Conservation (phyloP, 1,284 basidiomycete species). For the Singerocomus inundabilis region DNA sequence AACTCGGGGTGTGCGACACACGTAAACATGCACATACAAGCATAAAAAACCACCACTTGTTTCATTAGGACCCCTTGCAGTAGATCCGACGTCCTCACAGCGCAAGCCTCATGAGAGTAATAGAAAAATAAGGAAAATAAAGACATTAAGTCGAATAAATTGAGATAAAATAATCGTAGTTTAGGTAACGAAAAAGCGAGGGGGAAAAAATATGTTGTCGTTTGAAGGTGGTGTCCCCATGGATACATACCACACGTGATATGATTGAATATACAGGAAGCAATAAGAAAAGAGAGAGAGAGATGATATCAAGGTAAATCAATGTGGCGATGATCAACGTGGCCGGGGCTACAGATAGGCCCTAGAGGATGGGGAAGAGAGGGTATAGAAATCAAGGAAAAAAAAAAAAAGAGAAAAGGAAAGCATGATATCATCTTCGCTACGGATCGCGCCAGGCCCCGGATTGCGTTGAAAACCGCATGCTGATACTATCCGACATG, state of each 20-base stretch:
- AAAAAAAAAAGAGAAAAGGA: background rate
- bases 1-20: background rate
- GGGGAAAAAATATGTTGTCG: background rate
- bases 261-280: constrained; percentile 14
- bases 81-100: no score
- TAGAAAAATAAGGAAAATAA: background rate
- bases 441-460: constrained; percentile 11
- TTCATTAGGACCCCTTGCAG: no score
- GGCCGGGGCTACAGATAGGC: background rate
- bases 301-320: constrained; percentile 4
- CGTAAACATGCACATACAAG: constrained; percentile 28
- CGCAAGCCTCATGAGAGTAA: background rate
- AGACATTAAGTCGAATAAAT: constrained; percentile 3
- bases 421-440: background rate
- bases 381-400: background rate
- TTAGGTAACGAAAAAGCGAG: background rate
- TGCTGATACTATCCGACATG: constrained; percentile 45
- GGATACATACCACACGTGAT: constrained; percentile 9
- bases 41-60: background rate
- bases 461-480: constrained; percentile 38
- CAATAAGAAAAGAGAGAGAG: background rate
- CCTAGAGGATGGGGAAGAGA: background rate
- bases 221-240: constrained; percentile 9
- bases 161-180: constrained; percentile 1
- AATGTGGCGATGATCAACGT: background rate